Percentiles rank a stretch among this genome's conserved stretches.
Evolutionary conservation across 2,329 filamentous ascomycete genomes (phyloP).

Genomic region (Verticillium tricorpus): DNA sequence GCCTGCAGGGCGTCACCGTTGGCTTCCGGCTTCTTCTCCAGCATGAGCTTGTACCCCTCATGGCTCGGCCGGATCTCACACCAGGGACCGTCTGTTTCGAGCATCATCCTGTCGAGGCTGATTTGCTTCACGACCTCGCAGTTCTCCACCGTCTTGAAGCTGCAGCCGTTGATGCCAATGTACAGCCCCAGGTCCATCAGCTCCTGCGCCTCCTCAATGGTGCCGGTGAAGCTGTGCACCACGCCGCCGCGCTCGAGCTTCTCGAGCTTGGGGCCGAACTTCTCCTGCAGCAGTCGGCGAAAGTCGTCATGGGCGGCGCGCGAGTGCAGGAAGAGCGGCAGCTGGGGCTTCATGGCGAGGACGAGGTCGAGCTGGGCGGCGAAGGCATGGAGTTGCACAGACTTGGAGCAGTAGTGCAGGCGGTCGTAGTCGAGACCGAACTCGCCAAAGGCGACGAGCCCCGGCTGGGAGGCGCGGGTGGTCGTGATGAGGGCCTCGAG

Average conservation of each 20-base stretch:
- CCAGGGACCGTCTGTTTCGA: conserved; percentile 97
- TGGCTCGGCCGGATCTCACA: conserved; percentile 91
- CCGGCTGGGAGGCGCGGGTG: conserved; percentile 40
- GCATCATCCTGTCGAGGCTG: conserved; percentile 74
- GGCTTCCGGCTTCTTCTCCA: conserved; percentile 33
- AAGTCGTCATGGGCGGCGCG: conserved; percentile 85
- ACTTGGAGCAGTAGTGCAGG: conserved; percentile 73
- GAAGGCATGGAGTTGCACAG: conserved; percentile 81
- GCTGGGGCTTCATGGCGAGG: conserved; percentile 60
- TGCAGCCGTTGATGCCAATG: conserved; percentile 95
- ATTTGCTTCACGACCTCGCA: conserved; percentile 77
- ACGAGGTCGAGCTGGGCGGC: conserved; percentile 76
- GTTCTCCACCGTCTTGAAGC: conserved; percentile 91
- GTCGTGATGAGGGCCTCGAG: conserved; percentile 62
- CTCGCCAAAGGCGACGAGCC: conserved; percentile 82
- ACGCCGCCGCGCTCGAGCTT: conserved; percentile 70
- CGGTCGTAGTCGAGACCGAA: conserved; percentile 96
- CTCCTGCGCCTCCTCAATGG: conserved; percentile 75
- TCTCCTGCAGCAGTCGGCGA: conserved; percentile 60
- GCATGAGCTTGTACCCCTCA: conserved; percentile 70
- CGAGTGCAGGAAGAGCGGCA: conserved; percentile 90
- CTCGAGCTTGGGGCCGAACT: conserved; percentile 55
- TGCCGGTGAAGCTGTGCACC: conserved; percentile 94
- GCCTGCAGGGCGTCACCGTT: conserved; percentile 16
- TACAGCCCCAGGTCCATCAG: conserved; percentile 78